Conservation (phyloP, 108 stramenopile genomes). For the Nannochloropsis gaditana region DNA sequence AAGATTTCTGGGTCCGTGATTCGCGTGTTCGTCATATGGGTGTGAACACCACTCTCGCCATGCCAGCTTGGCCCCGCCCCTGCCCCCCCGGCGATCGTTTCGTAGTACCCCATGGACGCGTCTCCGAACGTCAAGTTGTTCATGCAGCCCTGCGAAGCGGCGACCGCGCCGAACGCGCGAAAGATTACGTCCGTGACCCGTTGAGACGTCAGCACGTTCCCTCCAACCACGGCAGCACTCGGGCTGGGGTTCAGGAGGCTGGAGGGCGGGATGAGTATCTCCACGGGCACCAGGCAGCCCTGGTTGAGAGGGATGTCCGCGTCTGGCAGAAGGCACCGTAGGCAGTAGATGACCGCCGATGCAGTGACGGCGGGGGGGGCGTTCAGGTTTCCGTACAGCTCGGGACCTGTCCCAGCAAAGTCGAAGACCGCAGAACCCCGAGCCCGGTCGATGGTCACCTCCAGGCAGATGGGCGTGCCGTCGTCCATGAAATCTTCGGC, state of each 20-base stretch:
- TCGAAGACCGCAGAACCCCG: constrained; percentile 79
- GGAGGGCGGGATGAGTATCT: constrained; percentile 72
- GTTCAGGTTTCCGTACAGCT: constrained; percentile 93
- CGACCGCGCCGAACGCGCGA: constrained; percentile 87
- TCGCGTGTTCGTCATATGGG: constrained; percentile 98
- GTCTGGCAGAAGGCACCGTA: constrained; percentile 74
- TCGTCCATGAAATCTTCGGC: constrained; percentile 95
- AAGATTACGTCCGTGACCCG: constrained; percentile 96
- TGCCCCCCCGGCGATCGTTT: constrained; percentile 97
- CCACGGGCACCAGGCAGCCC: constrained; percentile 87
- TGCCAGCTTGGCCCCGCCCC: constrained; percentile 95
- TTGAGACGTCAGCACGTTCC: constrained; percentile 96
- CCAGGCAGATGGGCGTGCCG: constrained; percentile 83
- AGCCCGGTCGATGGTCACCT: constrained; percentile 72
- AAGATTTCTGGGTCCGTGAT: constrained; percentile 98
- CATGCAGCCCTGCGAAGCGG: constrained; percentile 99
- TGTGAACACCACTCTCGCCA: constrained; percentile 91
- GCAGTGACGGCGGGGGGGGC: constrained; percentile 96
- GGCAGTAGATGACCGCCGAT: constrained; percentile 92
- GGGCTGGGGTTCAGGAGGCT: constrained; percentile 79
- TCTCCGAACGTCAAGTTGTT: constrained; percentile 98
- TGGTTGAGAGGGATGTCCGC: constrained; percentile 95
- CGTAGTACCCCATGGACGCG: constrained; percentile 83
- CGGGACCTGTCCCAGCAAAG: constrained; percentile 93
- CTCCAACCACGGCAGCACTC: constrained; percentile 93